A percentile compares a stretch with the other conserved stretches of the same genome.
phyloP scores from a whole-genome alignment of 257 asterid species.

The Primulina eburnea region DNA sequence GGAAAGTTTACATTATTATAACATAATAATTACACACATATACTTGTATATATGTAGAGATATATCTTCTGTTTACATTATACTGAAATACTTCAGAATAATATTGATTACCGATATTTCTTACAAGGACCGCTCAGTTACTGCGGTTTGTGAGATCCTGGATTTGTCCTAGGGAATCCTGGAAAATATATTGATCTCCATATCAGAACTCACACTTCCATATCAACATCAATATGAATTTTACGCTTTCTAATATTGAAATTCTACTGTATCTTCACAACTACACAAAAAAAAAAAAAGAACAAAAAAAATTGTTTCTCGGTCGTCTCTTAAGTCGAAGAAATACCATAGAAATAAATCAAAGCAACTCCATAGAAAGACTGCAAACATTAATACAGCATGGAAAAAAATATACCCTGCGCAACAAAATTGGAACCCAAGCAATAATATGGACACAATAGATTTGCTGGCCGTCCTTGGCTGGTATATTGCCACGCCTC shows the following conservation, averaged over 20 bases:
- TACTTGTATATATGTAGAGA: no score
- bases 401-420: neutral
- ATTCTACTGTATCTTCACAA: no score
- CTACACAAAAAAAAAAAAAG: no score
- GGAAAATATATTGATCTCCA: neutral
- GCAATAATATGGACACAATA: no score
- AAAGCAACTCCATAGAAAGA: neutral
- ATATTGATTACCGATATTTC: no score
- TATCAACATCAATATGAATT: neutral
- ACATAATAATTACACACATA: no score
- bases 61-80: no score
- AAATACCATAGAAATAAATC: neutral
- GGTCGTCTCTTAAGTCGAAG: no score
- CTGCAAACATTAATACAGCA: neutral
- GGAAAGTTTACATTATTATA: no score
- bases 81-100: no score
- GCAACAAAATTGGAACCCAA: neutral
- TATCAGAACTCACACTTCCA: neutral
- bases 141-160: neutral
- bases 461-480: neutral
- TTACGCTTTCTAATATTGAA: neutral
- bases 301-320: no score
- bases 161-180: neutral
- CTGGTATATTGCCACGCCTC: neutral
- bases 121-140: no score